phyloP scores from a whole-genome alignment of 192 early-diverging fungal species.

The Rhizoclosmatium globosum region DNA sequence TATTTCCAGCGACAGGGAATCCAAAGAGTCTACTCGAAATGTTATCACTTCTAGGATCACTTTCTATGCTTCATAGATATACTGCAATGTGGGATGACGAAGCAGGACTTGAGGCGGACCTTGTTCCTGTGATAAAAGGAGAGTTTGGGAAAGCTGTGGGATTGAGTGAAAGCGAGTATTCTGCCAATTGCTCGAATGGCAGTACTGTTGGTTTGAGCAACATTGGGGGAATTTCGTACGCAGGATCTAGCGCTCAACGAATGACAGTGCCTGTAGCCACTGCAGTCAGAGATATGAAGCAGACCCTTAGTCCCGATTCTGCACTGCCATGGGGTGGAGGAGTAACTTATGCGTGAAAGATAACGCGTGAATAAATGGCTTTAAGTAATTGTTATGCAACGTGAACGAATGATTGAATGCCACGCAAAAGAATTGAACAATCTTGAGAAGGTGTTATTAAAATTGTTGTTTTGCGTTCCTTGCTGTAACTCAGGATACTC shows the following conservation, averaged over 20 bases:
- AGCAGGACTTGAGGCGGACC: not conserved
- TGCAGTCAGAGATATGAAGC: too few species aligned
- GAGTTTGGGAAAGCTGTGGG: not conserved
- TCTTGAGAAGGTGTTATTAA: too few species aligned
- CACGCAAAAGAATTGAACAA: not conserved
- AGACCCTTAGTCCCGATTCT: too few species aligned
- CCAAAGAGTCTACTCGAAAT: not conserved
- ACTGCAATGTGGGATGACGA: constrained; percentile 1
- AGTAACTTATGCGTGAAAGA: too few species aligned
- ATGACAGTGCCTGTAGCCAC: too few species aligned
- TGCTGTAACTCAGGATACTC: too few species aligned
- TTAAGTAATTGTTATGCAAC: not conserved
- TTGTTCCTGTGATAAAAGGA: not conserved
- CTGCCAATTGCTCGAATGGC: not conserved
- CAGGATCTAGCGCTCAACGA: too few species aligned
- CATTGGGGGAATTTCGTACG: too few species aligned
- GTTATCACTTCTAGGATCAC: not conserved
- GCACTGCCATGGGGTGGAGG: too few species aligned
- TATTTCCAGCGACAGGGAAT: not conserved
- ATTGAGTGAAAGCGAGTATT: not conserved
- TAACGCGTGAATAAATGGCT: too few species aligned
- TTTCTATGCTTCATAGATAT: constrained; percentile 6
- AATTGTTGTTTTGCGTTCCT: too few species aligned
- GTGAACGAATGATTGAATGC: not conserved
- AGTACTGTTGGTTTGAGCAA: too few species aligned